Evolutionary conservation across 164 flowering plant genomes (phyloP), one percentile per base, ranked within the genome.

Genomic region (Liquidambar formosana): DNA sequence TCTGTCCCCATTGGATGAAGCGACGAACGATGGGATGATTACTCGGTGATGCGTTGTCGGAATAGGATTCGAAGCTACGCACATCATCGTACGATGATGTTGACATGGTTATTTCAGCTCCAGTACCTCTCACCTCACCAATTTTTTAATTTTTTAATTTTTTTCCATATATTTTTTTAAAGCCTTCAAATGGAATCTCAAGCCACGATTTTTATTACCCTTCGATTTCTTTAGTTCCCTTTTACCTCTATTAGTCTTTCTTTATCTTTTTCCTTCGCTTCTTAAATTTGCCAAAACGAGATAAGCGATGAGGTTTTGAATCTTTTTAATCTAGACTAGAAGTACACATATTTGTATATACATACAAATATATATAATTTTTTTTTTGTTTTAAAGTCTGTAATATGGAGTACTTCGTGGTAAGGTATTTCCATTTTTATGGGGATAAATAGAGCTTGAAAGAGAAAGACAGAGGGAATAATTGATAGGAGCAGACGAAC

Each of bases 21-120:
- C 4, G 33, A 64, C 62, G 41, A 4, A 59, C 1, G 22, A 15
- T 8, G n/a, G 10, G 9, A 27, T 5, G 16, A 59, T 45, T 13
- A 22, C 19, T 22, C 41, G 6, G 11, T 56, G 41, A 0, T 67
- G 60, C 3, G 68, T 0, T 64, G 75, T 41, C 75, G 22, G 2
- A 0, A 1, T n/a, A 0, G 3, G 0, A 76, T 71, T 76, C 65
- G 73, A 19, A 0, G 0, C 16, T 15, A 25, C 65, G 47, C 75
- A 76, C 45, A 45, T 66, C 45, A 27, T 48, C 46, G 79, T 76
- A 76, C 76, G 75, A 76, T 76, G 79, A 72, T 68, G 57, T 64
- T 64, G 65, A 61, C 23, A 15, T 18, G 15, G 5, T 33, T 33
- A 33, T 6, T 2, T 33, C 41, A 33, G 3, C n/a, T n/a, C 3